A percentile compares a stretch with the other conserved stretches of the same genome.
These are phyloP conservation scores for Coemansia sp. DNA, from an alignment of 192 early-diverging fungal species.

Conservation along the genomic window DNA sequence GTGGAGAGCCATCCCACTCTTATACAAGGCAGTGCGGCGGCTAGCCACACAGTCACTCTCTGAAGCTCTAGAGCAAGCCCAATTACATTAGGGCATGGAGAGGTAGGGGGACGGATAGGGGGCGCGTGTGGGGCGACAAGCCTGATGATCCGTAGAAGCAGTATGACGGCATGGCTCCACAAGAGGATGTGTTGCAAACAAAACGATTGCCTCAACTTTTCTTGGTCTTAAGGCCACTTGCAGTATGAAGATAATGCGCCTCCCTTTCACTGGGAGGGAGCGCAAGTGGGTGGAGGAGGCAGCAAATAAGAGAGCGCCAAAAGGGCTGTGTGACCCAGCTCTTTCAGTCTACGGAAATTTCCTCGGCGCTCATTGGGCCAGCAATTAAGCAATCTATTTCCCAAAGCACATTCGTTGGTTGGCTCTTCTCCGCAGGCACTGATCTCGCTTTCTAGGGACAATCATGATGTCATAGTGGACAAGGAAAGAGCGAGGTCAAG, in stretches of 20 bases:
- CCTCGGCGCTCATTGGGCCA: background rate
- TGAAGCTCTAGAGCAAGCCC: background rate
- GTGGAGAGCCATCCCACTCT: background rate
- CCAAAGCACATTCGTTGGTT: background rate
- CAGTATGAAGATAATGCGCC: background rate
- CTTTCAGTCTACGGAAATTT: background rate
- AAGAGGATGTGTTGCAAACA: background rate
- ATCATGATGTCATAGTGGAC: conserved; percentile 2
- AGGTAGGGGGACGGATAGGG: background rate
- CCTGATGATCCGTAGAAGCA: background rate
- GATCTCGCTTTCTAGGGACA: background rate
- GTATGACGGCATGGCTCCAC: conserved; percentile 2
- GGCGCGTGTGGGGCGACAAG: background rate
- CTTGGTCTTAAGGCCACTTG: background rate
- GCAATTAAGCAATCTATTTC: background rate
- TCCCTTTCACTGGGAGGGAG: no score
- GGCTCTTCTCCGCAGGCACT: background rate
- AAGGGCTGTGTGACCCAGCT: background rate
- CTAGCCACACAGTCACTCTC: background rate
- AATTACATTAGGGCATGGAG: background rate
- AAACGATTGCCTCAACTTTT: background rate
- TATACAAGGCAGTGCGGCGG: background rate
- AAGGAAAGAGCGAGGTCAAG: background rate
- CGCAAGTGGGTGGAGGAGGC: background rate
- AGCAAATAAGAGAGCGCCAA: background rate